phyloP scores from a whole-genome alignment of 1,284 basidiomycete species.

The Tetrapyrgos nigripes region DNA sequence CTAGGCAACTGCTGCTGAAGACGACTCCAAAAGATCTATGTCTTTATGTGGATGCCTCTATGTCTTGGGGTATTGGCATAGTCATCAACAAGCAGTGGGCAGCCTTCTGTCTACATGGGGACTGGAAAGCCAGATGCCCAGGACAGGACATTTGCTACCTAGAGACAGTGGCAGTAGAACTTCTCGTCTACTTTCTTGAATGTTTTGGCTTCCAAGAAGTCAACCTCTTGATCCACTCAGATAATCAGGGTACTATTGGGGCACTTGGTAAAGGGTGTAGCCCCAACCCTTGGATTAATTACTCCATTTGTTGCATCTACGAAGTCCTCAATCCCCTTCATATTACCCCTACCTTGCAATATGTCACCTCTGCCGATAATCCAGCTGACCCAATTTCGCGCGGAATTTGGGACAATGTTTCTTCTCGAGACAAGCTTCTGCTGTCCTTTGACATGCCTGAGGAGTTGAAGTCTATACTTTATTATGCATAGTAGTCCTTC shows the following conservation, averaged over 20 bases:
- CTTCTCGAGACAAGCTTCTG: conserved; percentile 4
- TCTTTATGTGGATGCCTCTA: conserved; percentile 9
- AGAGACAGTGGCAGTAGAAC: no score
- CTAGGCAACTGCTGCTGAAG: background rate
- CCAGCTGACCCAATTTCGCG: conserved; percentile 42
- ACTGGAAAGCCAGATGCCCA: background rate
- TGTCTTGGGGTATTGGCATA: conserved; percentile 10
- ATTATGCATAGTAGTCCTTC: conserved; percentile 16
- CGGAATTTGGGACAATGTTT: conserved; percentile 23
- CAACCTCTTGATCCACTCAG: conserved; percentile 4
- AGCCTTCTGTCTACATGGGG: background rate
- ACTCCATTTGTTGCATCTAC: conserved; percentile 32
- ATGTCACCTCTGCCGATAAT: conserved; percentile 37
- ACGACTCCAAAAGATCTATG: background rate
- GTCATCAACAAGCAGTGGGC: background rate
- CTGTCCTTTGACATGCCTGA: conserved; percentile 23
- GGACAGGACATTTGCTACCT: no score
- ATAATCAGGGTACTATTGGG: no score
- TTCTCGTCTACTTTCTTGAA: conserved; percentile 4
- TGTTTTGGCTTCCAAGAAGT: background rate
- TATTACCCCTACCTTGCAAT: conserved; percentile 29
- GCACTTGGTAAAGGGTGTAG: conserved; percentile 38
- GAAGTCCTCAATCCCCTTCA: conserved; percentile 26
- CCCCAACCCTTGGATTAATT: conserved; percentile 40
- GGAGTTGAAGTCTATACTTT: conserved; percentile 22